A percentile compares a stretch with the other conserved stretches of the same genome.
phyloP scores from a whole-genome alignment of 208 protist genomes.

The Acanthamoeba culbertsoni region DNA sequence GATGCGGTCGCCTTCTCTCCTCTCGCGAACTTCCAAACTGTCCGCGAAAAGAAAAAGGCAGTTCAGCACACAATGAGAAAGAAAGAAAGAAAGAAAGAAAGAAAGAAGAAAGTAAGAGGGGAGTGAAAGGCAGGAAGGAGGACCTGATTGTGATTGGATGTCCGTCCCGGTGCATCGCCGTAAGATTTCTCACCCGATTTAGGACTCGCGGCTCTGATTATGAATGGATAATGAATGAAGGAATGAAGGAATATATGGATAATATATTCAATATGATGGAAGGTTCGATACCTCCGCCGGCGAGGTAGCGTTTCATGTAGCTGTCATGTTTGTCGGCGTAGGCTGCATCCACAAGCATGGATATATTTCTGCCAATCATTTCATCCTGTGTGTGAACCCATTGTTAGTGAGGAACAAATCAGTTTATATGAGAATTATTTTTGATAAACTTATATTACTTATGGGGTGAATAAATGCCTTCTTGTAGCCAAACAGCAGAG shows the following conservation, averaged over 20 bases:
- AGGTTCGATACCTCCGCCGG: not conserved
- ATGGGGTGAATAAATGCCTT: not conserved
- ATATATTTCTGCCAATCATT: conserved; percentile 22
- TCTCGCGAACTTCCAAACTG: conserved; percentile 49
- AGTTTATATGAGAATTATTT: not conserved
- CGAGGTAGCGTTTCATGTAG: conserved; percentile 17
- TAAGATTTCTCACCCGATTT: conserved; percentile 25
- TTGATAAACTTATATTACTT: not conserved
- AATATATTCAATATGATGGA: not conserved
- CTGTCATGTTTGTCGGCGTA: not conserved
- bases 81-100: not conserved
- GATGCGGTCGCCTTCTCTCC: not conserved
- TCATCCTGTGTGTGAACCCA: not conserved
- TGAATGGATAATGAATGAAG: not conserved
- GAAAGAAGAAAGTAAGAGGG: no score
- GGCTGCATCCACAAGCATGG: not conserved
- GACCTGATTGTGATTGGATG: conserved; percentile 26
- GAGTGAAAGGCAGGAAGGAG: not conserved
- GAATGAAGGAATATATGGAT: not conserved
- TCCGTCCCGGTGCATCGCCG: conserved; percentile 37
- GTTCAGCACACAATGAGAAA: not conserved
- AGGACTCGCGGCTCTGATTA: not conserved
- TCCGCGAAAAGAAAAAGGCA: no score
- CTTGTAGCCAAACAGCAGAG: conserved; percentile 29
- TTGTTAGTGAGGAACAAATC: not conserved